phyloP scores from a whole-genome alignment of 306 rosid species.

The Senna tora region DNA sequence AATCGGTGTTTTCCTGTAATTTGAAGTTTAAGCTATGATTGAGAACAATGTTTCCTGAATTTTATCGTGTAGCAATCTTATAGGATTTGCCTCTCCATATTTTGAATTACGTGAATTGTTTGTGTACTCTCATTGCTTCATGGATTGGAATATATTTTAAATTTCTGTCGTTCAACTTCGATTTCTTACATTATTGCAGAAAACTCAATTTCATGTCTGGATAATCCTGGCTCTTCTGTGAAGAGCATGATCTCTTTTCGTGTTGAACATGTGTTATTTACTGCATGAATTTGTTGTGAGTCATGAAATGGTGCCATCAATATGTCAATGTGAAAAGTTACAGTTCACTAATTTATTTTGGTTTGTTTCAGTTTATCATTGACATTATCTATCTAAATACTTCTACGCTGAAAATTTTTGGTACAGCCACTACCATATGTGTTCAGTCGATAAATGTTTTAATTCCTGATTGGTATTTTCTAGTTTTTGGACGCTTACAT shows the following conservation, averaged over 20 bases:
- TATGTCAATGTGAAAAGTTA: neutral
- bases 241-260: slow-evolving; percentile 14
- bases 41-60: too few species aligned
- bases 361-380: neutral
- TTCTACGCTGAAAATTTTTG: neutral
- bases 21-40: too few species aligned
- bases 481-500: neutral
- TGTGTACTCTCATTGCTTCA: neutral
- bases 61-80: too few species aligned
- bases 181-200: neutral
- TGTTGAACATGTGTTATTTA: neutral
- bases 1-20: too few species aligned
- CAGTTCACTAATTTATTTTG: neutral
- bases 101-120: neutral
- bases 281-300: neutral
- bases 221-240: neutral
- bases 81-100: neutral
- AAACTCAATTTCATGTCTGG: slow-evolving; percentile 20
- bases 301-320: neutral
- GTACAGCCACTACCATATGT: neutral
- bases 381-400: neutral
- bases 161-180: neutral
- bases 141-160: neutral
- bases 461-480: neutral
- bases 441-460: neutral